phyloP scores from a whole-genome alignment of 2,329 filamentous ascomycete species.

The Cordyceps javanica region DNA sequence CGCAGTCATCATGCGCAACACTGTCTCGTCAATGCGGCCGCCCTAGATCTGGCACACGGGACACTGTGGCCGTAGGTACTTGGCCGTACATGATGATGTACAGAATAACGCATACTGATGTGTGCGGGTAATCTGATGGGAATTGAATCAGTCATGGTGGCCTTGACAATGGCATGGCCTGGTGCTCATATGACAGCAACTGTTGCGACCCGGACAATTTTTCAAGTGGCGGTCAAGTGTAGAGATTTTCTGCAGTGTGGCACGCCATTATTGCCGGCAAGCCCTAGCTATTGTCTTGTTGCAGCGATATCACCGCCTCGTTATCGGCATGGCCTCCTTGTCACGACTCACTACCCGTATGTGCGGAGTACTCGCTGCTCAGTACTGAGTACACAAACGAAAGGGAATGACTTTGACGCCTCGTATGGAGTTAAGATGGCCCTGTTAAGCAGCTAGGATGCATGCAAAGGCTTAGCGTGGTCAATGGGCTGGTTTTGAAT shows the following conservation, averaged over 20 bases:
- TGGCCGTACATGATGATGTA: neutral
- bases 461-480: neutral
- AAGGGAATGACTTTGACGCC: too few relatives aligned
- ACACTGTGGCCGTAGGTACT: neutral
- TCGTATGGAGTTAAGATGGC: too few relatives aligned
- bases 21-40: neutral
- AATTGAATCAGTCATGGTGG: too few relatives aligned
- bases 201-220: neutral
- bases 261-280: neutral
- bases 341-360: too few relatives aligned
- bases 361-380: too few relatives aligned
- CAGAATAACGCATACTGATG: too few relatives aligned
- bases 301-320: neutral
- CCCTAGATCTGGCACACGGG: neutral
- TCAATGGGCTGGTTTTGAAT: neutral
- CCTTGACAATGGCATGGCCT: neutral
- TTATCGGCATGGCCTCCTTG: neutral
- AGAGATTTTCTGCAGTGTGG: neutral
- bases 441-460: too few relatives aligned
- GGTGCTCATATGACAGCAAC: neutral
- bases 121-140: too few relatives aligned
- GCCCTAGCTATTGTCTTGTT: neutral
- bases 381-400: too few relatives aligned
- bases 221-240: neutral
- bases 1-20: neutral